Evolutionary conservation across 1,284 basidiomycete species (phyloP).

Genomic region (Puccinia hordei): DNA sequence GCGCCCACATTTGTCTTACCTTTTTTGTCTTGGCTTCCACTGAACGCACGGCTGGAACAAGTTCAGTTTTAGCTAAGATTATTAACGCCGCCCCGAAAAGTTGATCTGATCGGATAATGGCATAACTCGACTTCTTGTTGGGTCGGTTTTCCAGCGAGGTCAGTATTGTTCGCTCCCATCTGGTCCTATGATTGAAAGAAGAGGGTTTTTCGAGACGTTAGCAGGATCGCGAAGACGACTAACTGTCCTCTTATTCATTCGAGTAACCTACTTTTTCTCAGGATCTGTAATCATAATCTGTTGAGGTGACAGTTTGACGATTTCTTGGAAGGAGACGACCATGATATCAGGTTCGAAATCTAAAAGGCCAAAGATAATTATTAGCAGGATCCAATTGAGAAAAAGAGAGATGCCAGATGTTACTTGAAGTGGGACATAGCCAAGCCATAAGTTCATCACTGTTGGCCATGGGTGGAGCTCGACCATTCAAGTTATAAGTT

Average conservation of each 20-base stretch:
- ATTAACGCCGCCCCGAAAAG: slow-evolving; percentile 87
- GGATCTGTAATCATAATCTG: slow-evolving; percentile 94
- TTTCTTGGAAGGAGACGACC: slow-evolving; percentile 93
- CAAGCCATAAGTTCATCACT: slow-evolving; percentile 82
- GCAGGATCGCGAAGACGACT: background rate
- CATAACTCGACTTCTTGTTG: slow-evolving; percentile 72
- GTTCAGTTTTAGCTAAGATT: slow-evolving; percentile 74
- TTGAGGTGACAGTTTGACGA: slow-evolving; percentile 92
- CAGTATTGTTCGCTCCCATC: slow-evolving; percentile 83
- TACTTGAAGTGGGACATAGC: slow-evolving; percentile 66
- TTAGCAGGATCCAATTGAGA: slow-evolving; percentile 48
- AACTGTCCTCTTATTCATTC: background rate
- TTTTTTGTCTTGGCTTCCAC: slow-evolving; percentile 91
- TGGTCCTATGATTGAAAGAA: slow-evolving; percentile 63
- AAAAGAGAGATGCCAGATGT: background rate
- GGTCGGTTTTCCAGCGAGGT: slow-evolving; percentile 73
- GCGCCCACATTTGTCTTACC: slow-evolving; percentile 61
- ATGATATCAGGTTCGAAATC: slow-evolving; percentile 77
- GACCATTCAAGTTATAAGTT: slow-evolving; percentile 95
- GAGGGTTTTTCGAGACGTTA: slow-evolving; percentile 9
- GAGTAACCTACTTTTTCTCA: slow-evolving; percentile 72
- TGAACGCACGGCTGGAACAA: slow-evolving; percentile 77
- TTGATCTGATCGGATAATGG: slow-evolving; percentile 88
- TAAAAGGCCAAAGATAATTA: slow-evolving; percentile 24
- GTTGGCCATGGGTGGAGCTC: slow-evolving; percentile 64